Evolutionary conservation across 1,139 yeast genomes (phyloP), one percentile per base, ranked within the genome.

Genomic region (Sugiyamaella neomexicana): DNA sequence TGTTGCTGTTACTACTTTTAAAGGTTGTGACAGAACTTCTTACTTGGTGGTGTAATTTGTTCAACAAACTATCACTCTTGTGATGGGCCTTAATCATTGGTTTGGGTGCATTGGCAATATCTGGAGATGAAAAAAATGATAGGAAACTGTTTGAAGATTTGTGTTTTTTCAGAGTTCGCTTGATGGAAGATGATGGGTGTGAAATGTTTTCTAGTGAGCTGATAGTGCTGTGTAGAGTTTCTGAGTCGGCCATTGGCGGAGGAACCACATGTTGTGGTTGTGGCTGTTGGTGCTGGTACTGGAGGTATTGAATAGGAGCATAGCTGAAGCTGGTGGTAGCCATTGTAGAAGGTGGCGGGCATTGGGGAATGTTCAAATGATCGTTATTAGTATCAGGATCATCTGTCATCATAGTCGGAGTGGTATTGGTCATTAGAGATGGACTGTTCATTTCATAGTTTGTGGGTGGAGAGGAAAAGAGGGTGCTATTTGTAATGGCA

Each of bases 31-130:
- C 40, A n/a, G 55, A 52, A 12, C 41, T 43, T 31, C 49, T 37
- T 13, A 44, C 49, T 23, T 46, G 50, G 20, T 51, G 52, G 6
- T 47, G 49, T 37, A 53, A 29, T 29, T 49, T 53, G 25, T 50
- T 50, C 15, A 53, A 39, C n/a, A 53, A 41, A 34, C 56, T 53
- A 31, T 53, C 56, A 32, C 56, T 53, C 43, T 53, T 53, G 20
- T 47, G 59, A 36, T 58, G 61, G 12, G 59, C 59, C 40, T 52
- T 55, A 43, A 58, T 47, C 6, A 54, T 40, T 10, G 61, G 61
- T 42, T 53, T 56, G 8, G 55, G 52, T 13, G 56, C 38, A 8
- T 43, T 31, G 32, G 44, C 12, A n/a, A 29, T 38, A 12, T 52
- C 39, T 7, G 55, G 47, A 5, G 60, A 32, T 16, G 50, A 52